Base-by-base conservation (phyloP, 2,329 filamentous ascomycete genomes). In the Aureobasidium sp. region DNA sequence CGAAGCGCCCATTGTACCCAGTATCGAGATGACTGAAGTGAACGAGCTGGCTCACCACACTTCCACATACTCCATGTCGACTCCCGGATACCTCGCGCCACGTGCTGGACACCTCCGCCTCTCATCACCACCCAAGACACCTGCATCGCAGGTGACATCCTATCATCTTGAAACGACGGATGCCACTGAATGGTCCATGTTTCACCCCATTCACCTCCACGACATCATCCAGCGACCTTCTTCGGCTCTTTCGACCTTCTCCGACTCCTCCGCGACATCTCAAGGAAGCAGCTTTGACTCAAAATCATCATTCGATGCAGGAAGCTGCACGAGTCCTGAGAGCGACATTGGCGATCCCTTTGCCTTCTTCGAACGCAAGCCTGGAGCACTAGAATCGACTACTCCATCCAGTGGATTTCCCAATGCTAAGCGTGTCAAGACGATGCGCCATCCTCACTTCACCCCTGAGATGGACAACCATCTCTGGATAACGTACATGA, bases 391-490 rank as follows among this genome's bases (percentile, higher is more conserved):
- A 64, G 26, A 51, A 68, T 27, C 63, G 67, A 34, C 70, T 68
- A 15, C 71, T 64, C 32, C 59, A 59, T n/a, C 48, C 67, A 41
- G 63, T 65, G 29, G 66, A 58, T 50, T 67, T 67, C 71, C 70
- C n/a, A 66, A 64, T 34, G 68, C 70, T 12, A 79, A 78, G 69
- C 77, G 77, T 64, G 67, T 76, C 59, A 80, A 77, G 69, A 71
- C 75, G 39, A 73, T 72, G 56, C 74, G 72, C 48, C 69, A 68
- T 69, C 70, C 73, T 6, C 76, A 73, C 44, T 87, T 84, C 80
- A 85, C 81, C 5, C 74, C 80, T 47, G 83, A 85, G 57, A 87
- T 86, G 84, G 85, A 87, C 69, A 79, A 82, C 62, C 85, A 87
- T 68, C 73, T 87, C 36, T 87, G 85, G 84, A 82, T 84, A 69